Conservation (phyloP, 192 early-diverging fungal species). For the Lobosporangium transversale region DNA sequence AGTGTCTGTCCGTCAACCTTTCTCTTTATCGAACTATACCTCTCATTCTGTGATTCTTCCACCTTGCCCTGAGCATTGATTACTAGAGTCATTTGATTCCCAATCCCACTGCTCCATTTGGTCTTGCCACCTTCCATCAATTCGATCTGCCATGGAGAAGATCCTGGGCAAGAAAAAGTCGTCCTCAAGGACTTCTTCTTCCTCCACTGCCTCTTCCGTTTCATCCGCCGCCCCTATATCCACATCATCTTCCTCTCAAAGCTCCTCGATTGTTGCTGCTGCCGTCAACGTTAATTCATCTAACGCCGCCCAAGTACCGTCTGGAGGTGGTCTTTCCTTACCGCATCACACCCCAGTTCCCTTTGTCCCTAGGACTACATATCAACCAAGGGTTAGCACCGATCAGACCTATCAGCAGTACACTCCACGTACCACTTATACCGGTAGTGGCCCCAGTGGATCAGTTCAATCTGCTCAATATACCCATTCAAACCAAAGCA, state of each 20-base stretch:
- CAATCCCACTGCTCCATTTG: constrained; percentile 6
- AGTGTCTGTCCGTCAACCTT: too few species aligned
- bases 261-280: background rate
- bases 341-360: background rate
- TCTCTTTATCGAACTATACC: too few species aligned
- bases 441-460: background rate
- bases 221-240: background rate
- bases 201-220: constrained; percentile 13
- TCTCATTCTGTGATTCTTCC: constrained; percentile 25
- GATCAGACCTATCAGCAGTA: constrained; percentile 6
- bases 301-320: background rate
- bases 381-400: constrained; percentile 3
- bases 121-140: background rate
- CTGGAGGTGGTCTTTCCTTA: background rate
- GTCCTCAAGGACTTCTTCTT: constrained; percentile 12
- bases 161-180: constrained; percentile 24
- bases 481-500: background rate
- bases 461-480: background rate
- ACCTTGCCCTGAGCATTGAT: constrained; percentile 30
- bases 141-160: constrained; percentile 6
- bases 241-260: constrained; percentile 3
- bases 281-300: background rate
- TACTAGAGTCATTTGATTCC: constrained; percentile 11
- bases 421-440: background rate
- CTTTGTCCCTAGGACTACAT: background rate